Base-by-base conservation (phyloP, 345 rosid genomes). In the Ceriops zippeliana region DNA sequence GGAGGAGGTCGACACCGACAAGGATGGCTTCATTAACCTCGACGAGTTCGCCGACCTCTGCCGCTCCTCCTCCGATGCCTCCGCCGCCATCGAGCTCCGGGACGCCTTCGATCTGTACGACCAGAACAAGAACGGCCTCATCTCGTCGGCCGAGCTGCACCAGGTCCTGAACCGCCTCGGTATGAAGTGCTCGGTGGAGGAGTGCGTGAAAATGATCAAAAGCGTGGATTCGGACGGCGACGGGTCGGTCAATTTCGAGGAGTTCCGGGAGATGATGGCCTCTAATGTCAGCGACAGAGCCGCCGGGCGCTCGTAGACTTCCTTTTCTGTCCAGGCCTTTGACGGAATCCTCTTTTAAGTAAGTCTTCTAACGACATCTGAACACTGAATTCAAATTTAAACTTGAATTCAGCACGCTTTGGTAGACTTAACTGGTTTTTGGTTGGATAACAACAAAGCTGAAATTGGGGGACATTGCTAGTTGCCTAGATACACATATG, bases 41-140 rank as follows among this genome's bases (percentile, higher is more conserved):
- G 59, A 78, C 2, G 98, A 93, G 80, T 91, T 93, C 81, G 69
- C 89, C 0, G 49, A 83, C 31, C 78, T 89, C 59, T 90, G 92
- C 68, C 79, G 82, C 16, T 72, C 89, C 1, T 72, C 89, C 52
- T 71, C 92, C 47, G 57, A 72, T 26, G 72, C 84, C 0, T 51
- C 65, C 16, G 66, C 77, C 6, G 52, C 70, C 21, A 20, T 78
- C 9, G 98, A 93, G 83, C 80, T 93, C 60, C 87, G 79, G 32
- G 97, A 90, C 65, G 98, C 98, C n/a, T 93, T 93, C 78, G 87
- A 89, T 61, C 84, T 90, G 70, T 93, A 93, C 74, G 98, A 93
- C 38, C 83, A 80, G 83, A 85, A 90, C 76, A 76, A 76, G 70
- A 82, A 93, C 85, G 98, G 96, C 7, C 82, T 89, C 63, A 90